These are phyloP conservation scores for Podospora conica DNA, from an alignment of 495 filamentous ascomycete species.

Conservation along the genomic window DNA sequence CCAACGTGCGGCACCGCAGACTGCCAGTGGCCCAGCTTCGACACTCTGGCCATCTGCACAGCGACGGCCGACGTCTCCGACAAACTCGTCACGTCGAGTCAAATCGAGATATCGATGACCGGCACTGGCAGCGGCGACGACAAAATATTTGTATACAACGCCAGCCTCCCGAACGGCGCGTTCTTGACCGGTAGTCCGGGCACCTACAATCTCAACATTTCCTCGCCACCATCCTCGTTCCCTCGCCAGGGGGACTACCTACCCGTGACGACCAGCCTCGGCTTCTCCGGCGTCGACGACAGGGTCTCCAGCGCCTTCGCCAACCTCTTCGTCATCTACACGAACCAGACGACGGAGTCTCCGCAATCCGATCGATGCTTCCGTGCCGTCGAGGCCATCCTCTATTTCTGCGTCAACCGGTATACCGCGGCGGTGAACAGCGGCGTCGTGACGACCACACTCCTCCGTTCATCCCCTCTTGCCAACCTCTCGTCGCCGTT, in stretches of 20 bases:
- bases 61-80: conserved; percentile 33
- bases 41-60: conserved; percentile 42
- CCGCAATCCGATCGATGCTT: conserved; percentile 3
- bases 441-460: conserved; percentile 13
- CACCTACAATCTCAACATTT: conserved; percentile 23
- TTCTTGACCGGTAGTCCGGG: conserved; percentile 15
- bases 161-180: conserved; percentile 22
- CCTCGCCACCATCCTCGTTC: background rate
- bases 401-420: conserved; percentile 29
- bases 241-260: conserved; percentile 10
- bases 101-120: background rate
- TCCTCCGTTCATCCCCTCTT: conserved; percentile 17
- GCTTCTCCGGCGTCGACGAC: conserved; percentile 16
- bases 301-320: conserved; percentile 14
- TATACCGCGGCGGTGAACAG: conserved; percentile 12
- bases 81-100: conserved; percentile 18
- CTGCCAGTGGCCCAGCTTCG: conserved; percentile 39
- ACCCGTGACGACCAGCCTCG: conserved; percentile 14
- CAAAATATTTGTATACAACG: conserved; percentile 5
- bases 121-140: background rate
- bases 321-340: conserved; percentile 25
- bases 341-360: conserved; percentile 12
- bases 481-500: background rate
- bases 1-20: conserved; percentile 39
- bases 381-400: conserved; percentile 23